Percentiles rank a stretch among this genome's conserved stretches.
These are phyloP conservation scores for Eucalyptus victrix DNA, from an alignment of 345 rosid genomes.

Conservation along the genomic window DNA sequence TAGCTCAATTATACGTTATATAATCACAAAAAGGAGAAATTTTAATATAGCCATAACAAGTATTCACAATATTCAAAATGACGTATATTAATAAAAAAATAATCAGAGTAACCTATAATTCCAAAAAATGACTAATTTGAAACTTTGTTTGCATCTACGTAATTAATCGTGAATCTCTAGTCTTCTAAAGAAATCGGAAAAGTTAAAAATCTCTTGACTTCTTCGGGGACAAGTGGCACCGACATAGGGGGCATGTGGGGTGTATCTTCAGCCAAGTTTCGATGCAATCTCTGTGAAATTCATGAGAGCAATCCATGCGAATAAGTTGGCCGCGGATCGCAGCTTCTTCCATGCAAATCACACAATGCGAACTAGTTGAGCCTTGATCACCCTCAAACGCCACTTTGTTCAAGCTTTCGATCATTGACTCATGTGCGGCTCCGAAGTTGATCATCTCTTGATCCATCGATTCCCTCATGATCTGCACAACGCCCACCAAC, in stretches of 20 bases:
- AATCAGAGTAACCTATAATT: too few species aligned
- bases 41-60: too few species aligned
- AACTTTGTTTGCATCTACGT: too few species aligned
- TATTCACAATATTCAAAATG: neutral
- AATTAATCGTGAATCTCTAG: too few species aligned
- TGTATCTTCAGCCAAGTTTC: neutral
- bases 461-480: neutral
- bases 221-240: neutral
- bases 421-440: neutral
- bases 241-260: neutral
- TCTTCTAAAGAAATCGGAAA: neutral
- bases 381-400: neutral
- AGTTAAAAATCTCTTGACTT: neutral
- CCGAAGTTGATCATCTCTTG: neutral
- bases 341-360: neutral
- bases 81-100: too few species aligned
- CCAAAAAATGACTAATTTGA: rapidly evolving
- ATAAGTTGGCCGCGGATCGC: neutral
- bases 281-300: neutral
- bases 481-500: neutral
- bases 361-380: neutral
- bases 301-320: neutral
- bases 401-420: neutral
- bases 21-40: too few species aligned
- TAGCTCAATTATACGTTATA: too few species aligned